Conservation (phyloP, 2,329 filamentous ascomycete genomes). For the Hypocrella siamensis region DNA sequence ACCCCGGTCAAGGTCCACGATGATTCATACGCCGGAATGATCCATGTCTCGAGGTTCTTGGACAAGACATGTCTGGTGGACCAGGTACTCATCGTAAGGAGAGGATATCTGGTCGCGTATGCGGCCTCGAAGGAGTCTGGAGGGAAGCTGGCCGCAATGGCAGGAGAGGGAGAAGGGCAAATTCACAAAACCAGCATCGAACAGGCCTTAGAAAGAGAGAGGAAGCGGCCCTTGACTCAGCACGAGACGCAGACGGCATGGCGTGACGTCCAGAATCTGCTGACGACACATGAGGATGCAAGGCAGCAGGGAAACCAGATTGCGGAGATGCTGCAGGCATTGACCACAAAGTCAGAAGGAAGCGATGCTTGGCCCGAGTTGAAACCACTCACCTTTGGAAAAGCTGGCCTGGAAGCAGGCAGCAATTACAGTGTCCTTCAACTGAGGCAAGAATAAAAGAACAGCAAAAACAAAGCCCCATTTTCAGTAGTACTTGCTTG, state of each 20-base stretch:
- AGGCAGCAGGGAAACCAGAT: constrained; percentile 10
- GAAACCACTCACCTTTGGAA: constrained; percentile 9
- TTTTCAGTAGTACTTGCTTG: too few species aligned
- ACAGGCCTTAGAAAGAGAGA: constrained; percentile 11
- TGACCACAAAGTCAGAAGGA: constrained; percentile 3
- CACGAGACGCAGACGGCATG: constrained; percentile 11
- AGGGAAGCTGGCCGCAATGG: constrained; percentile 1
- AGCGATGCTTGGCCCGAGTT: constrained; percentile 5
- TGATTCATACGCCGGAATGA: constrained; percentile 25
- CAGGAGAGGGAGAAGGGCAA: constrained; percentile 1
- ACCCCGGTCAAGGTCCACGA: constrained; percentile 29
- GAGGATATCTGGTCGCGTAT: constrained; percentile 20
- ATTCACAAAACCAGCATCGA: constrained; percentile 4
- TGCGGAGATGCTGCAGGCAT: constrained; percentile 9
- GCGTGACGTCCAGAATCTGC: constrained; percentile 10
- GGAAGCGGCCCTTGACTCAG: constrained; percentile 12
- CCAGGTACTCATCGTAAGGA: constrained; percentile 21
- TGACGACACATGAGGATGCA: constrained; percentile 9
- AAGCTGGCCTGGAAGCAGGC: neutral
- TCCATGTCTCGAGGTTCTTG: constrained; percentile 19
- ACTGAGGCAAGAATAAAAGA: constrained; percentile 3
- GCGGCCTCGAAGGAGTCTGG: constrained; percentile 4
- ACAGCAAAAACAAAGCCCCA: too few species aligned
- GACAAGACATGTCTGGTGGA: constrained; percentile 16
- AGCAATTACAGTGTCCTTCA: constrained; percentile 5